A percentile compares a stretch with the other conserved stretches of the same genome.
These are phyloP conservation scores for Coleophoma cylindrospora DNA, from an alignment of 2,329 filamentous ascomycete species.

Conservation along the genomic window DNA sequence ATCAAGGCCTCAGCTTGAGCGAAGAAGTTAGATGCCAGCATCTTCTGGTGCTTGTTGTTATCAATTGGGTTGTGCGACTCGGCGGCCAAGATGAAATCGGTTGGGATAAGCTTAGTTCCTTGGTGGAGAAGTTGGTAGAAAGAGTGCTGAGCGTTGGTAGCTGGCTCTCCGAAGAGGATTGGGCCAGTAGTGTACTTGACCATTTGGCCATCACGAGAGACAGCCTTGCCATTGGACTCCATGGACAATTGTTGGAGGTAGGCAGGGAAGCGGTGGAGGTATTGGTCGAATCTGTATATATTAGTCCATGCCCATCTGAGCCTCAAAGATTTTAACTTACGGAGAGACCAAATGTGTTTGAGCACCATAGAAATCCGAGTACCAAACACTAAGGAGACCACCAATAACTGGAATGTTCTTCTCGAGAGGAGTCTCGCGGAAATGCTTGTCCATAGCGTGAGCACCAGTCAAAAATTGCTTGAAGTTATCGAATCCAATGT, in stretches of 20 bases:
- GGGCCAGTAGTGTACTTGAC: slow-evolving; percentile 97
- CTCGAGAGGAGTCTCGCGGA: slow-evolving; percentile 82
- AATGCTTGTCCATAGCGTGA: slow-evolving; percentile 98
- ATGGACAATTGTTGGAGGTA: slow-evolving; percentile 99
- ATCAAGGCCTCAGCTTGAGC: slow-evolving; percentile 84
- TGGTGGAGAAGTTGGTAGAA: slow-evolving; percentile 99
- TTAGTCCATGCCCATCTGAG: background rate
- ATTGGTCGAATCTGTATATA: slow-evolving; percentile 91
- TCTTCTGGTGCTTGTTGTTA: slow-evolving; percentile 91
- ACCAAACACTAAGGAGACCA: slow-evolving; percentile 95
- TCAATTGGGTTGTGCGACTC: slow-evolving; percentile 95
- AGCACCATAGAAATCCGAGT: slow-evolving; percentile 97
- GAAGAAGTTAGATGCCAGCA: slow-evolving; percentile 90
- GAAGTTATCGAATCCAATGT: slow-evolving; percentile 98
- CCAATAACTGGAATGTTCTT: slow-evolving; percentile 93
- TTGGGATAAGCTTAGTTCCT: slow-evolving; percentile 96
- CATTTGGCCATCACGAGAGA: slow-evolving; percentile 81
- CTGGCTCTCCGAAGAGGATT: slow-evolving; percentile 95
- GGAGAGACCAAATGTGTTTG: slow-evolving; percentile 97
- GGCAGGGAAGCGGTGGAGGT: slow-evolving; percentile 96
- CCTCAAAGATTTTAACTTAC: slow-evolving; percentile 43
- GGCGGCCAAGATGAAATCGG: slow-evolving; percentile 95
- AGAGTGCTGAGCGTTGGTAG: slow-evolving; percentile 98
- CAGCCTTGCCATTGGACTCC: slow-evolving; percentile 98
- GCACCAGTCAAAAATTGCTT: slow-evolving; percentile 91